Evolutionary conservation across 2,329 filamentous ascomycete species (phyloP), one percentile per base, ranked within the genome.

Genomic region (Cladosporium sp.): DNA sequence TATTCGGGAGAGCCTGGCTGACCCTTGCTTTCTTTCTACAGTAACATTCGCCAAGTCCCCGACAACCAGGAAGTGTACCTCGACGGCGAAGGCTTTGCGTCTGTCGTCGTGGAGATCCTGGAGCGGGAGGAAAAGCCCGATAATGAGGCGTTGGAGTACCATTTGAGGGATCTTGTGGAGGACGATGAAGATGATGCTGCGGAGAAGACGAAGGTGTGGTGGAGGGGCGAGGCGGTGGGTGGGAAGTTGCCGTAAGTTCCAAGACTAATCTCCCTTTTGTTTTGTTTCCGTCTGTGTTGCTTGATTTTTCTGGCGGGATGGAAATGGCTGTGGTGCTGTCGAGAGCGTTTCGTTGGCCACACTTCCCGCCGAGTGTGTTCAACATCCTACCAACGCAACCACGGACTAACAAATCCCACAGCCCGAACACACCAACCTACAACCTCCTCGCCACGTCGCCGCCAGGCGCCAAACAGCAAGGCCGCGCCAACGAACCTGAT

Each of bases 41-140:
- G 90, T 80, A 85, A 85, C 64, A 84, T 93, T 71, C 88, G 91
- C 69, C 86, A 92, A 79, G 88, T 93, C 5, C 91, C 91, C 60
- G 89, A 94, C 76, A 91, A 96, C 78, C 93, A 98, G 81, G 94
- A 97, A 82, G 90, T 97, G 71, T 97, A 89, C 81, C 89, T 97
- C 74, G 92, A 96, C 76, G 85, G 86, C 69, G 85, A 90, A 68
- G 93, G 92, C 59, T 93, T 93, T 78, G 92, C 91, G 3, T 93
- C 87, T 79, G 88, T 97, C 76, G 93, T 97, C 72, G 86, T 97
- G 78, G 94, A 98, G 73, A 92, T 98, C 74, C 90, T 91, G 64
- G 90, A 97, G 81, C 90, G 91, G 65, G 89, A 96, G 26, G 85
- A 85, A 79, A 85, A 88, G 72, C 85, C 86, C 40, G 88, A 93